A percentile compares a stretch with the other conserved stretches of the same genome.
Evolutionary conservation across 306 rosid species (phyloP).

Genomic region (Begonia fuchsioides): DNA sequence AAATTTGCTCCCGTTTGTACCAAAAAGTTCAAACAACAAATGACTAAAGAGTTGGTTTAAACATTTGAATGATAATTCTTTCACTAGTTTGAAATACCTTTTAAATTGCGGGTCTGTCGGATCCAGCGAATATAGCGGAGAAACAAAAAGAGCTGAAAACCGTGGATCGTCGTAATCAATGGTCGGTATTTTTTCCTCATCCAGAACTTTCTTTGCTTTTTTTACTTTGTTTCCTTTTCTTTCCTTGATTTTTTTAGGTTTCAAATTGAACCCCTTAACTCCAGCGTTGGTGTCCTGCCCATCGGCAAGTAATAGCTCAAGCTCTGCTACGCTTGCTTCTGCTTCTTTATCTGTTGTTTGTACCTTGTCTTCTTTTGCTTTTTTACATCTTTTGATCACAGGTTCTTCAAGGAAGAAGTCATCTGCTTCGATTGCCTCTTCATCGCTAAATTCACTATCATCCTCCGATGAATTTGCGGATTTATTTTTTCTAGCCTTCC

Average conservation of each 20-base stretch:
- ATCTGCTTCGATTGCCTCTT: constrained; percentile 35
- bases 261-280: constrained; percentile 60
- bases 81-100: constrained; percentile 32
- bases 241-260: constrained; percentile 42
- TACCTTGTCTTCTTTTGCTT: constrained; percentile 20
- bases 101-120: constrained; percentile 86
- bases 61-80: too few relatives aligned
- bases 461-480: constrained; percentile 49
- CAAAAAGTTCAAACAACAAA: too few relatives aligned
- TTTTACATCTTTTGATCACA: constrained; percentile 31
- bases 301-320: constrained; percentile 87
- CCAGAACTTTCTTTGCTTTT: constrained; percentile 35
- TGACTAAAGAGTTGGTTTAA: too few relatives aligned
- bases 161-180: constrained; percentile 58
- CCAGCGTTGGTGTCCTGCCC: constrained; percentile 40
- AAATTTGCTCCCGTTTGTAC: too few relatives aligned
- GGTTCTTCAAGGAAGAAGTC: constrained; percentile 77
- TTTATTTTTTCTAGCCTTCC: constrained; percentile 47
- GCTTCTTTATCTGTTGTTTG: constrained; percentile 24
- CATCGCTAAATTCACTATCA: constrained; percentile 37
- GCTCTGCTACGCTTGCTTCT: constrained; percentile 64
- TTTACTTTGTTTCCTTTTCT: constrained; percentile 43
- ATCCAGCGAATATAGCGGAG: constrained; percentile 53
- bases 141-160: constrained; percentile 42
- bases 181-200: constrained; percentile 55